Evolutionary conservation across 2,329 filamentous ascomycete genomes (phyloP), one percentile per base, ranked within the genome.

Genomic region (Diaporthe caulivora): DNA sequence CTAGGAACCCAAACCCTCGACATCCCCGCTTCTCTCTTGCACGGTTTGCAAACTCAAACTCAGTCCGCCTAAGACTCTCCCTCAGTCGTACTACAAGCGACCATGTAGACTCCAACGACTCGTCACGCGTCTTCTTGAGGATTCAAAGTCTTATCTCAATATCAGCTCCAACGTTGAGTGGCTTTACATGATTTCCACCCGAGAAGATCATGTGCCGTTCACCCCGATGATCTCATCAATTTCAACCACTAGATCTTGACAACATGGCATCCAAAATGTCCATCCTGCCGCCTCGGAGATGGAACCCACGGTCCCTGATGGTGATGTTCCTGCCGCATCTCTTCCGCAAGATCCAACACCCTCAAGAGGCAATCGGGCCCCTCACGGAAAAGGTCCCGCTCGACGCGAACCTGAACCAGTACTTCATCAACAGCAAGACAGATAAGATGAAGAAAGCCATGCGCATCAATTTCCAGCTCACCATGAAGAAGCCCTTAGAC

Each of bases 231-330:
- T 21, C 40, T 49, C 58, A 47, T 24, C 42, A 9, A 18, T 64
- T 17, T 49, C 58, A n/a, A 21, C 21, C 10, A 29, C 6, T 8
- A 17, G 18, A n/a, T 47, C 26, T 31, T 26, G 9, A 31, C 21
- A 9, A 21, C 1, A 17, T 1, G 3, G 24, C 40, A 11, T 13
- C 18, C 51, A 49, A 11, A 2, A 72, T 72, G 70, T 54, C 64
- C 58, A 57, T 72, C 71, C 64, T 31, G 26, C 55, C 34, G 40
- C 75, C 65, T 18, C 37, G 6, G 44, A 47, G 34, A 71, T 75
- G 75, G 75, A 74, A 58, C 54, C 78, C 79, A 87, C 74, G 80
- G 21, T 31, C 49, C 4, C 40, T 72, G 24, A 44, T 47, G 49
- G 21, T 2, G 1, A 53, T 55, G 51, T 64, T 67, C 21, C 7